A percentile compares a stretch with the other conserved stretches of the same genome.
These are phyloP conservation scores for Diatrype stigma DNA, from an alignment of 2,329 filamentous ascomycete species.

Conservation along the genomic window DNA sequence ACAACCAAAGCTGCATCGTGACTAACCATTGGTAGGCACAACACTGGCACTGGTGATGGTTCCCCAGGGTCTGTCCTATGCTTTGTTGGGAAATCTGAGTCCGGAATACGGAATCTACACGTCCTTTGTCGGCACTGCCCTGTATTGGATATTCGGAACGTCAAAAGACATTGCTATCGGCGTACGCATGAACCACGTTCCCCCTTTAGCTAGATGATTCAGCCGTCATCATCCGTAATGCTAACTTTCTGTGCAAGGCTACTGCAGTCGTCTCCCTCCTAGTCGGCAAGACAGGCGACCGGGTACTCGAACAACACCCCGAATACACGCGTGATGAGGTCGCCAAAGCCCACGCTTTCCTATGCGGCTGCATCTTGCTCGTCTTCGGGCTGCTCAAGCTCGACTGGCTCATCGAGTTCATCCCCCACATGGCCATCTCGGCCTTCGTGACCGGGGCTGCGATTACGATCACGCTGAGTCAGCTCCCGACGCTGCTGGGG, in stretches of 20 bases:
- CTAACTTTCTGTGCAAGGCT: conserved; percentile 12
- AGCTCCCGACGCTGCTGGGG: conserved; percentile 41
- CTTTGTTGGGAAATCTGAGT: conserved; percentile 62
- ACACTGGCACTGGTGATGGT: conserved; percentile 73
- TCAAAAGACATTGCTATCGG: conserved; percentile 85
- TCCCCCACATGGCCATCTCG: conserved; percentile 45
- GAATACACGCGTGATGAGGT: conserved; percentile 34
- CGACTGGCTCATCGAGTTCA: conserved; percentile 49
- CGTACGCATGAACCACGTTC: conserved; percentile 25
- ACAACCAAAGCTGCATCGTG: not conserved
- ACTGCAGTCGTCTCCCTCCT: conserved; percentile 49
- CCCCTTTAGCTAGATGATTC: no score
- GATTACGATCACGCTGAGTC: conserved; percentile 46
- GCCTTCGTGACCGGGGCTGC: conserved; percentile 49
- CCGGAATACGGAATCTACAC: conserved; percentile 74
- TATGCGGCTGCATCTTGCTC: conserved; percentile 41
- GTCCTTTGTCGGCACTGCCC: conserved; percentile 73
- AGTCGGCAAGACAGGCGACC: conserved; percentile 41
- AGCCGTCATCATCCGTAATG: no score
- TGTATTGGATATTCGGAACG: conserved; percentile 82
- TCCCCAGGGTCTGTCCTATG: conserved; percentile 78
- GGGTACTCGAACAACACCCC: conserved; percentile 31
- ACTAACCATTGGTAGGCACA: conserved; percentile 32
- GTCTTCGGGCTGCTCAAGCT: conserved; percentile 42
- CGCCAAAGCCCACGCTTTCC: conserved; percentile 40